These are phyloP conservation scores for Craterostigma plantagineum DNA, from an alignment of 257 asterid species.

Conservation along the genomic window DNA sequence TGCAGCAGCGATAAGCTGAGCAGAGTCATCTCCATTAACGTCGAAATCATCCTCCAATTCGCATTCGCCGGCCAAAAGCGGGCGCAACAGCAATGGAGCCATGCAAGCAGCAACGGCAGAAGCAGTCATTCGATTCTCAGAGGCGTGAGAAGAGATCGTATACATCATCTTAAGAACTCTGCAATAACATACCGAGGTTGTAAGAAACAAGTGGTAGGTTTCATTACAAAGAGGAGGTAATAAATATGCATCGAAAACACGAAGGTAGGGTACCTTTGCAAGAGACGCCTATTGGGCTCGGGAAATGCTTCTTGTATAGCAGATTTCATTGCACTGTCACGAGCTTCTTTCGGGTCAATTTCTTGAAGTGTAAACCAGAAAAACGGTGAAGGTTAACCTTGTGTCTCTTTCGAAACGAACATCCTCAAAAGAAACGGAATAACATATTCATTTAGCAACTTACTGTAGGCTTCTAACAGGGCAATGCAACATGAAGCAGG, in stretches of 20 bases:
- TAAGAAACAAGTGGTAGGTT: no score
- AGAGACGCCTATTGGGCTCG: conserved; percentile 80
- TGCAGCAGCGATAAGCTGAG: conserved; percentile 98
- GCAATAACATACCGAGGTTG: conserved; percentile 11
- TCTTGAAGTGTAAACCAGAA: conserved; percentile 17
- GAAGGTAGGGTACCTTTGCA: conserved; percentile 14
- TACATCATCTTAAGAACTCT: conserved; percentile 96
- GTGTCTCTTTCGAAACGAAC: no score
- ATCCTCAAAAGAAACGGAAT: no score
- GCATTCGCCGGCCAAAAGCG: conserved; percentile 95
- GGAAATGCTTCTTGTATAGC: conserved; percentile 86
- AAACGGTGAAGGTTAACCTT: neutral
- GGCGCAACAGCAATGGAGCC: conserved; percentile 98
- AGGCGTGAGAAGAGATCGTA: conserved; percentile 57
- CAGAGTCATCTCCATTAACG: conserved; percentile 69
- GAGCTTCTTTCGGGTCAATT: conserved; percentile 72
- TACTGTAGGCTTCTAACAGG: conserved; percentile 85
- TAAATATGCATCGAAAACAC: no score
- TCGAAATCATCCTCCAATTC: conserved; percentile 82
- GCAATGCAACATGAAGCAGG: conserved; percentile 98
- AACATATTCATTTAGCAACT: conserved; percentile 9
- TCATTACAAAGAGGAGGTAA: no score
- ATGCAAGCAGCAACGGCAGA: conserved; percentile 97
- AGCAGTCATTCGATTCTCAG: conserved; percentile 88
- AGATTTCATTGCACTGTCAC: conserved; percentile 67